Evolutionary conservation across 2,329 filamentous ascomycete species (phyloP).

Genomic region (Fusarium annulatum): DNA sequence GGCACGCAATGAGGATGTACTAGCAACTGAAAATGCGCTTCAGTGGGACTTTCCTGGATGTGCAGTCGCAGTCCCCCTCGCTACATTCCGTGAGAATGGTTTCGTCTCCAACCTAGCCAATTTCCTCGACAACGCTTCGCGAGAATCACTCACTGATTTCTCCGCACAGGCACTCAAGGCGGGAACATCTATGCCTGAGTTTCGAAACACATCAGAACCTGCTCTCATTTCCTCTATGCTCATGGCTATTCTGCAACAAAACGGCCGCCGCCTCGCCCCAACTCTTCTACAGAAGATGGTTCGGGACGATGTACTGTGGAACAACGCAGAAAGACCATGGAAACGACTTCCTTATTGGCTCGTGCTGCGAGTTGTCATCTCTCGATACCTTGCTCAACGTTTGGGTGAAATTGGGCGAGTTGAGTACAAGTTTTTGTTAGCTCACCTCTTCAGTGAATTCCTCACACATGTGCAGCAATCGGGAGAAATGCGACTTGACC

Average conservation of each 20-base stretch:
- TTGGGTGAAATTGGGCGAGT: slow-evolving; percentile 42
- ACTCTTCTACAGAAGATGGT: slow-evolving; percentile 65
- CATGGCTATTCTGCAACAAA: slow-evolving; percentile 68
- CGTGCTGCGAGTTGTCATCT: slow-evolving; percentile 67
- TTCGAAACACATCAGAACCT: slow-evolving; percentile 68
- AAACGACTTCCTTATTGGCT: slow-evolving; percentile 72
- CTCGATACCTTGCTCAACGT: slow-evolving; percentile 61
- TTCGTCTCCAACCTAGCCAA: slow-evolving; percentile 53
- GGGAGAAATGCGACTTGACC: slow-evolving; percentile 25
- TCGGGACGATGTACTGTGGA: slow-evolving; percentile 69
- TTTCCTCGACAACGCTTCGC: slow-evolving; percentile 68
- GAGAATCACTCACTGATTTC: slow-evolving; percentile 65
- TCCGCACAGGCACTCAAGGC: slow-evolving; percentile 65
- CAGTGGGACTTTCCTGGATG: slow-evolving; percentile 69
- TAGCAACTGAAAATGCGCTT: slow-evolving; percentile 63
- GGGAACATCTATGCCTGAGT: slow-evolving; percentile 60
- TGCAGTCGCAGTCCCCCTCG: slow-evolving; percentile 58
- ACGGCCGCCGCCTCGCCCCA: slow-evolving; percentile 57
- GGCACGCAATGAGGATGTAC: slow-evolving; percentile 61
- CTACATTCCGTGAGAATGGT: slow-evolving; percentile 38
- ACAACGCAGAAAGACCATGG: slow-evolving; percentile 66
- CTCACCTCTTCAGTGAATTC: slow-evolving; percentile 58
- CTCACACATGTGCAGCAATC: slow-evolving; percentile 51
- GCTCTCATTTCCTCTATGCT: slow-evolving; percentile 69
- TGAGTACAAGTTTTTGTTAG: slow-evolving; percentile 69